phyloP scores from a whole-genome alignment of 176 grass and related monocot species.

The Eleusine indica region DNA sequence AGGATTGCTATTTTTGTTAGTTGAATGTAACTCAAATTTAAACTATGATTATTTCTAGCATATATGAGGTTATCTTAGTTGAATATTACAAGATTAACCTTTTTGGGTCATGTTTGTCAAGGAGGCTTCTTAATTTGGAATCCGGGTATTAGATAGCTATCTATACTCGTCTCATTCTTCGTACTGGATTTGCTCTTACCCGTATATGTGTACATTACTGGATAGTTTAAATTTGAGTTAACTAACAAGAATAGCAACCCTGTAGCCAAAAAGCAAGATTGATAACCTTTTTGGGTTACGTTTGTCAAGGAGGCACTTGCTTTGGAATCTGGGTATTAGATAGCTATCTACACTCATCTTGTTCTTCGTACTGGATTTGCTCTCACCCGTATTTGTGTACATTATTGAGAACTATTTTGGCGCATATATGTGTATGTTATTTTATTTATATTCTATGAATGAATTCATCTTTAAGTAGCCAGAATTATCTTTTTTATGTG shows the following conservation, averaged over 20 bases:
- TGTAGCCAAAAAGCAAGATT: constrained; percentile 5
- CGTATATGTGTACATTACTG: neutral
- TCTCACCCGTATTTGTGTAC: neutral
- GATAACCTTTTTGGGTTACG: neutral
- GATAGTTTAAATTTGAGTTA: constrained; percentile 1
- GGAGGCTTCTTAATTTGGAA: constrained; percentile 5
- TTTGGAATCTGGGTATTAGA: constrained; percentile 11
- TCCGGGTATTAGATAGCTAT: constrained; percentile 5
- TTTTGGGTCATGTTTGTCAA: neutral
- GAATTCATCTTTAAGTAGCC: constrained; percentile 1
- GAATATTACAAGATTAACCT: neutral
- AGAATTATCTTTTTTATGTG: constrained; percentile 17
- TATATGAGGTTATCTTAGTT: constrained; percentile 15
- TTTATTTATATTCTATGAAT: neutral
- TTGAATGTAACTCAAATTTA: constrained; percentile 2
- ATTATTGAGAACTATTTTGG: too few relatives aligned
- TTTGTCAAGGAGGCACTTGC: neutral
- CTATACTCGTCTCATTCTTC: neutral
- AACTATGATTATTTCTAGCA: neutral
- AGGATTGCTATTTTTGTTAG: neutral
- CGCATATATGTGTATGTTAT: neutral
- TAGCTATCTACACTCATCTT: neutral
- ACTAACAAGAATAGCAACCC: neutral
- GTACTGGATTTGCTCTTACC: neutral
- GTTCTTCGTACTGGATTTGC: neutral